Evolutionary conservation across 2,329 filamentous ascomycete species (phyloP).

Genomic region (Microascus cirrosus): DNA sequence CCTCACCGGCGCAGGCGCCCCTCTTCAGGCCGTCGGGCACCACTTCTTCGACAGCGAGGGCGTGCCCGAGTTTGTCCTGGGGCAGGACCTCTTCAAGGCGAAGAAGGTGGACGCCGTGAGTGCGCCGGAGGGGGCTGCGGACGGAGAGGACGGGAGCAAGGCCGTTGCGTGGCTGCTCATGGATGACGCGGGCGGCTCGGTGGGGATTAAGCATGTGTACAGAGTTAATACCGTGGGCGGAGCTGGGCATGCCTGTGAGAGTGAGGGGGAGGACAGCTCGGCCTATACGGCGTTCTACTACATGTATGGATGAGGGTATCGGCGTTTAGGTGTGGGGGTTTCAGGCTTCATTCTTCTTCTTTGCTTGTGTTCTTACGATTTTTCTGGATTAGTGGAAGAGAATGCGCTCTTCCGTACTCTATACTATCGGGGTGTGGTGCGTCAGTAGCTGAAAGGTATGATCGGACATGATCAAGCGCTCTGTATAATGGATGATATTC

Average conservation of each 20-base stretch:
- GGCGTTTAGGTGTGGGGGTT: no score
- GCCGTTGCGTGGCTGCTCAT: slow-evolving; percentile 46
- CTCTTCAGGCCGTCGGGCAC: slow-evolving; percentile 41
- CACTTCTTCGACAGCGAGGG: slow-evolving; percentile 52
- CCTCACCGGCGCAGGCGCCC: slow-evolving; percentile 17
- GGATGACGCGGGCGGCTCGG: slow-evolving; percentile 24
- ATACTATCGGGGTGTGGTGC: no score
- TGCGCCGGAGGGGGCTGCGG: slow-evolving; percentile 38
- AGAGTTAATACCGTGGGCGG: slow-evolving; percentile 45
- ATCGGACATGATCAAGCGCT: no score
- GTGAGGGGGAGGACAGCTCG: slow-evolving; percentile 32
- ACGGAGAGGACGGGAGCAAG: slow-evolving; percentile 33
- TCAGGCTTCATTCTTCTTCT: slow-evolving; percentile 1
- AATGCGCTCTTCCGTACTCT: no score
- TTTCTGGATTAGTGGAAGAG: no score
- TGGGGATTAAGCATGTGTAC: slow-evolving; percentile 32
- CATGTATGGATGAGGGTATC: slow-evolving; percentile 30
- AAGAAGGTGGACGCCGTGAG: slow-evolving; percentile 36
- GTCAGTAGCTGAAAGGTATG: no score
- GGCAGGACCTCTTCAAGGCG: slow-evolving; percentile 25
- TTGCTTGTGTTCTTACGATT: background rate
- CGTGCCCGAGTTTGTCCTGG: slow-evolving; percentile 50
- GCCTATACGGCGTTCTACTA: slow-evolving; percentile 48
- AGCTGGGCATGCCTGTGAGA: slow-evolving; percentile 27
- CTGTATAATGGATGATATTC: no score